phyloP scores from a whole-genome alignment of 1,139 yeast species.

The Geotrichum histeridarum region DNA sequence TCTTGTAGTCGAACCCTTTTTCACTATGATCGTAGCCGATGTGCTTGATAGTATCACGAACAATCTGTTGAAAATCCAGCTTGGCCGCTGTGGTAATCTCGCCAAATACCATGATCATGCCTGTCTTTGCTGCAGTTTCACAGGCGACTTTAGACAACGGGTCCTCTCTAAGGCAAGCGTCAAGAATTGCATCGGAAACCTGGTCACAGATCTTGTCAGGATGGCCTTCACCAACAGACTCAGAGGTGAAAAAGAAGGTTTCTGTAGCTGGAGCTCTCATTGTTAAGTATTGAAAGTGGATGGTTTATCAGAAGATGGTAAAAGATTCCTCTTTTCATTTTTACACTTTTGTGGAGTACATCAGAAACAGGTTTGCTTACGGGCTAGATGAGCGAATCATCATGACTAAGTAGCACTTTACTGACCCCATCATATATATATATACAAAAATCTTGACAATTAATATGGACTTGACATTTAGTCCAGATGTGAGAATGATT shows the following conservation, averaged over 20 bases:
- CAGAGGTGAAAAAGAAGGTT: slow-evolving; percentile 83
- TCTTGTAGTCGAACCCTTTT: slow-evolving; percentile 98
- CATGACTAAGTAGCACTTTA: no score
- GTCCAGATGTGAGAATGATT: no score
- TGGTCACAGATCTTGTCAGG: slow-evolving; percentile 99
- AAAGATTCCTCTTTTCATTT: not conserved
- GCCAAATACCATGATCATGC: slow-evolving; percentile 98
- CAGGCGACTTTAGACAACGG: slow-evolving; percentile 98
- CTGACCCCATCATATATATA: no score
- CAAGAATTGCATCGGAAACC: slow-evolving; percentile 96
- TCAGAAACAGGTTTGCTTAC: not conserved
- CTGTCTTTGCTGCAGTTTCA: slow-evolving; percentile 98
- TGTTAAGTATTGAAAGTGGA: slow-evolving; percentile 23
- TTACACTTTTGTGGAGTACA: not conserved
- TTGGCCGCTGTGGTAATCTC: slow-evolving; percentile 96
- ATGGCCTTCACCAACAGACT: slow-evolving; percentile 97
- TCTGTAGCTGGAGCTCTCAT: slow-evolving; percentile 32
- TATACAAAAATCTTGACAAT: no score
- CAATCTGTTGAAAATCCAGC: slow-evolving; percentile 92
- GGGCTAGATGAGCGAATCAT: no score
- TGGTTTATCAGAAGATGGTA: not conserved
- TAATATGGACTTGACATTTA: no score
- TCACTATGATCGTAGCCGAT: slow-evolving; percentile 95
- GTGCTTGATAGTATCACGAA: slow-evolving; percentile 97
- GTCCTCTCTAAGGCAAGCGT: slow-evolving; percentile 93